Evolutionary conservation across 495 filamentous ascomycete genomes (phyloP).

Genomic region (Tuber umbilicatum): DNA sequence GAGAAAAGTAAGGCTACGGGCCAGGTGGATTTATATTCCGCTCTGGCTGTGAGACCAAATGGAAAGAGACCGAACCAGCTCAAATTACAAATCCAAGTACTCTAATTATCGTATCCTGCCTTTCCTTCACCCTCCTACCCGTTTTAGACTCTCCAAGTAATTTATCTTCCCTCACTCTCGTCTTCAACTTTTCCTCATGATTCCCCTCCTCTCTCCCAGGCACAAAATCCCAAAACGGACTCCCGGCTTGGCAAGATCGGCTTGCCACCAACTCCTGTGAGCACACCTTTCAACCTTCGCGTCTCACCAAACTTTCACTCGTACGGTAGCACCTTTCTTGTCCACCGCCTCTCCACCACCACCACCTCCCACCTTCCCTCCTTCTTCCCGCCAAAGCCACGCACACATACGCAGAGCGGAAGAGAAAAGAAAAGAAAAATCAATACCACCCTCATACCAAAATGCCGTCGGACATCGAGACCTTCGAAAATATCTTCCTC

Average conservation of each 20-base stretch:
- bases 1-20: neutral
- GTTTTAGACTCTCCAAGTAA: neutral
- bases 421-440: neutral
- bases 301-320: neutral
- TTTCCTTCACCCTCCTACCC: neutral
- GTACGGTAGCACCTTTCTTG: neutral
- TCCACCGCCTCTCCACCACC: neutral
- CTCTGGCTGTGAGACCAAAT: neutral
- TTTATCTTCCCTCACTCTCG: too few relatives aligned
- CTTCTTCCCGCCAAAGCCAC: neutral
- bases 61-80: neutral
- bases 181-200: neutral
- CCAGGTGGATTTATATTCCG: neutral
- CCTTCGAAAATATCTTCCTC: slow-evolving; percentile 91
- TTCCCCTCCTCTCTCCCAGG: neutral
- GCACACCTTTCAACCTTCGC: neutral
- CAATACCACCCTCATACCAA: slow-evolving; percentile 2
- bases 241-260: neutral
- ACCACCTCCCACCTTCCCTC: neutral
- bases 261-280: neutral
- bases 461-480: slow-evolving; percentile 53
- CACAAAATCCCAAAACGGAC: neutral
- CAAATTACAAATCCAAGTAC: neutral
- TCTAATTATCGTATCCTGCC: neutral
- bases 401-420: neutral